Percentiles rank a stretch among this genome's conserved stretches.
phyloP scores from a whole-genome alignment of 2,329 filamentous ascomycete species.

The Hymenoscyphus occultus region DNA sequence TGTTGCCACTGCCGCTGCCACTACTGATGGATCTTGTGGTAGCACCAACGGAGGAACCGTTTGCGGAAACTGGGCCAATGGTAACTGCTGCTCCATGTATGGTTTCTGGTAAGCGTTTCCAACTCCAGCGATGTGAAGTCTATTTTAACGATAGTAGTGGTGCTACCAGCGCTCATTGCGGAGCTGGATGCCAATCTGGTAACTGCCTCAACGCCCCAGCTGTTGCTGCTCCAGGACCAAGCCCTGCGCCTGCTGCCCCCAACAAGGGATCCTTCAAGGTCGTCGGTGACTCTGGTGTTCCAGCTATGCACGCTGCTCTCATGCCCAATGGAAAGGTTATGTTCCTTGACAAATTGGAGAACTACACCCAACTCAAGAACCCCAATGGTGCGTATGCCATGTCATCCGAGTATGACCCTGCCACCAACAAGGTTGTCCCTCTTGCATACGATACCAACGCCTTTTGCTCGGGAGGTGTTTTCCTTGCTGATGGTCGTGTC shows the following conservation, averaged over 20 bases:
- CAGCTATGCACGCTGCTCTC: constrained; percentile 60
- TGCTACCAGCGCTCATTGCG: constrained; percentile 48
- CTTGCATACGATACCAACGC: constrained; percentile 55
- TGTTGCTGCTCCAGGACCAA: constrained; percentile 34
- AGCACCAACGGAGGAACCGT: constrained; percentile 46
- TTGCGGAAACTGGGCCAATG: constrained; percentile 51
- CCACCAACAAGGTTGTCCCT: constrained; percentile 44
- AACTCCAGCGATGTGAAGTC: background rate
- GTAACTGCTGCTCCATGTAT: constrained; percentile 56
- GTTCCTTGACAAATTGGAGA: constrained; percentile 62
- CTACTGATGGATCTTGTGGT: constrained; percentile 54
- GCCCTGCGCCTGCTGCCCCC: constrained; percentile 43
- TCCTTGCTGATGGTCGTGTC: constrained; percentile 55
- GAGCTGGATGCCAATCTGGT: constrained; percentile 54
- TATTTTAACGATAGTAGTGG: constrained; percentile 33
- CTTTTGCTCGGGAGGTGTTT: constrained; percentile 59
- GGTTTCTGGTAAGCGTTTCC: constrained; percentile 46
- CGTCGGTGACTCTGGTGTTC: constrained; percentile 56
- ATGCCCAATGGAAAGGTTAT: constrained; percentile 57
- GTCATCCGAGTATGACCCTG: constrained; percentile 57
- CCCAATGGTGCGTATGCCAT: constrained; percentile 55
- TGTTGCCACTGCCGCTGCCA: constrained; percentile 38
- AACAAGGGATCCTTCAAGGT: constrained; percentile 47
- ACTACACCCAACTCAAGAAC: constrained; percentile 56
- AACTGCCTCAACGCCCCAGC: constrained; percentile 44